phyloP scores from a whole-genome alignment of 2,329 filamentous ascomycete species.

The Penicillium palitans region DNA sequence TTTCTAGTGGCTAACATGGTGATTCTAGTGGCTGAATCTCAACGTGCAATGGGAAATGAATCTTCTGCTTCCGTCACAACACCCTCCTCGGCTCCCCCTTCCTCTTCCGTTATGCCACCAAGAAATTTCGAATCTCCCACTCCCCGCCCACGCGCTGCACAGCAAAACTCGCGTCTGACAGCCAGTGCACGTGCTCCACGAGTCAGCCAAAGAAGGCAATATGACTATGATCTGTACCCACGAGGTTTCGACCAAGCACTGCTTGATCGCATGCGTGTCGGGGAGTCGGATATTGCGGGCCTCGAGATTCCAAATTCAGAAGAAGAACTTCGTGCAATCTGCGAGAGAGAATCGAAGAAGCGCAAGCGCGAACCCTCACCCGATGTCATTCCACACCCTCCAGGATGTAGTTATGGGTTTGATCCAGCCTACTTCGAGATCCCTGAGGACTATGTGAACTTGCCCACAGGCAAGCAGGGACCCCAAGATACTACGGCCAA shows the following conservation, averaged over 20 bases:
- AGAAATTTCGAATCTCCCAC: neutral
- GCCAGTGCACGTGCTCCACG: neutral
- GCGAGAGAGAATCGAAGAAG: constrained; percentile 30
- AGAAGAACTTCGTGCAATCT: neutral
- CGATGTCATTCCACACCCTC: constrained; percentile 45
- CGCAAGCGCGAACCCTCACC: constrained; percentile 44
- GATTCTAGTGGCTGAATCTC: neutral
- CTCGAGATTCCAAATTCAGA: neutral
- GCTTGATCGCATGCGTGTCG: constrained; percentile 10
- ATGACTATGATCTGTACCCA: constrained; percentile 3
- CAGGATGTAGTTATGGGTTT: constrained; percentile 44
- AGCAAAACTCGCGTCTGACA: neutral
- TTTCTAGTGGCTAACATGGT: neutral
- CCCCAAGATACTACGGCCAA: neutral
- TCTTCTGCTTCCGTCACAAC: neutral
- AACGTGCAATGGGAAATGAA: neutral
- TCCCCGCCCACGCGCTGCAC: neutral
- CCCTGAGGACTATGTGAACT: constrained; percentile 35
- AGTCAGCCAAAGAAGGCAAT: neutral
- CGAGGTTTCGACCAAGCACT: constrained; percentile 9
- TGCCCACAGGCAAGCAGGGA: constrained; percentile 18
- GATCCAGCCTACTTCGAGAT: constrained; percentile 39
- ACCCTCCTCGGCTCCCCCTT: neutral
- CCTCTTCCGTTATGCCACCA: neutral
- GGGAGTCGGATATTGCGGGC: constrained; percentile 11